Percentiles rank a stretch among this genome's conserved stretches.
phyloP scores from a whole-genome alignment of 371 early-diverging fungal species.

The Mortierella sp. region DNA sequence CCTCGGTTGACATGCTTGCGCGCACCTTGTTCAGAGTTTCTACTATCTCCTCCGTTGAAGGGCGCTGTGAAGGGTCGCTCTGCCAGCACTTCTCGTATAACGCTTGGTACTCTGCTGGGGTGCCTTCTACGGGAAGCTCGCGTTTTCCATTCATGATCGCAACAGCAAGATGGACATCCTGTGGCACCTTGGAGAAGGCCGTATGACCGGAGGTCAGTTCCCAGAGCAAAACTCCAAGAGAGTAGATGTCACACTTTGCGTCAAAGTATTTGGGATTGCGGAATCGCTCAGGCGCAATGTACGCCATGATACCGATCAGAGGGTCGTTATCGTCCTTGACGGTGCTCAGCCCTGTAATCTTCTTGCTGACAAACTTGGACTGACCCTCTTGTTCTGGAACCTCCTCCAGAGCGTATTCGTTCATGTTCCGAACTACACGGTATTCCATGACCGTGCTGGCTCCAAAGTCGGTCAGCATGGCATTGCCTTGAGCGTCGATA shows the following conservation, averaged over 20 bases:
- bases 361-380: slow-evolving; percentile 37
- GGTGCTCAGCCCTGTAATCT: slow-evolving; percentile 11
- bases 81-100: slow-evolving; percentile 55
- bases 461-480: slow-evolving; percentile 53
- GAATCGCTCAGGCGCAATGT: slow-evolving; percentile 54
- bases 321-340: slow-evolving; percentile 10
- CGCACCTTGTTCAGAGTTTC: slow-evolving; percentile 19
- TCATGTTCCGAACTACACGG: slow-evolving; percentile 19
- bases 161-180: slow-evolving; percentile 42
- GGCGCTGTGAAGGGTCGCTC: slow-evolving; percentile 33
- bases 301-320: slow-evolving; percentile 53
- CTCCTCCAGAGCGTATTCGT: slow-evolving; percentile 20
- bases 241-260: slow-evolving; percentile 54
- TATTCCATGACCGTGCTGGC: slow-evolving; percentile 37
- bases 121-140: slow-evolving; percentile 37
- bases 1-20: slow-evolving; percentile 24
- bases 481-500: slow-evolving; percentile 47
- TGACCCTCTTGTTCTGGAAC: slow-evolving; percentile 1
- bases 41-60: slow-evolving; percentile 28
- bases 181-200: slow-evolving; percentile 30
- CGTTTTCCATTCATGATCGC: slow-evolving; percentile 50
- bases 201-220: slow-evolving; percentile 48
- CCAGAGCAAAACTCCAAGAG: slow-evolving; percentile 55
- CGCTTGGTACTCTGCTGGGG: slow-evolving; percentile 35
- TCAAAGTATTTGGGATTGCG: slow-evolving; percentile 36